phyloP scores from a whole-genome alignment of 164 flowering plant species.

The Euptelea pleiosperma region DNA sequence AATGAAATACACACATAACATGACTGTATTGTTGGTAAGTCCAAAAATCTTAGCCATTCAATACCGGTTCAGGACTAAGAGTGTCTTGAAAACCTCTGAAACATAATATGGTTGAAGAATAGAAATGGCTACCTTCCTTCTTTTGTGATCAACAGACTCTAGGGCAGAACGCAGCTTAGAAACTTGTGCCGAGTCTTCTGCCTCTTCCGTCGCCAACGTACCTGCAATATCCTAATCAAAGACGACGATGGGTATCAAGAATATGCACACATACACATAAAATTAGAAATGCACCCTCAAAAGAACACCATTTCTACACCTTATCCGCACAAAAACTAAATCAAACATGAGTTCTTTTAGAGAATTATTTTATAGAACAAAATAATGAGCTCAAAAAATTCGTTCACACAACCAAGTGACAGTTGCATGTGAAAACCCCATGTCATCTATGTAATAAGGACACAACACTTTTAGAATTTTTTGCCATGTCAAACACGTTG shows the following conservation, averaged over 20 bases:
- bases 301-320: background rate
- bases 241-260: constrained; percentile 10
- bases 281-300: background rate
- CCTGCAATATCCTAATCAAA: constrained; percentile 87
- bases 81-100: background rate
- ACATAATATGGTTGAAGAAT: too few species aligned
- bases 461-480: too few species aligned
- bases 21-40: too few species aligned
- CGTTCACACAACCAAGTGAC: too few species aligned
- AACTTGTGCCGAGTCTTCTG: constrained; percentile 81
- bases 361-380: too few species aligned
- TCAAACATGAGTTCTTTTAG: background rate
- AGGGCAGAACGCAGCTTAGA: constrained; percentile 95
- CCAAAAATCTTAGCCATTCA: background rate
- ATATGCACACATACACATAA: background rate
- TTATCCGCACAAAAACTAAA: background rate
- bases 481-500: too few species aligned
- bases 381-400: too few species aligned
- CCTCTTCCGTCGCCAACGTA: constrained; percentile 89
- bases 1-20: too few species aligned
- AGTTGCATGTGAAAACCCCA: too few species aligned
- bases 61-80: background rate
- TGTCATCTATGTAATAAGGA: too few species aligned
- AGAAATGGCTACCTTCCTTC: constrained; percentile 70
- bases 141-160: constrained; percentile 97